Base-by-base conservation (phyloP, 768 basidiomycete species). In the Aureoboletus auriporus region DNA sequence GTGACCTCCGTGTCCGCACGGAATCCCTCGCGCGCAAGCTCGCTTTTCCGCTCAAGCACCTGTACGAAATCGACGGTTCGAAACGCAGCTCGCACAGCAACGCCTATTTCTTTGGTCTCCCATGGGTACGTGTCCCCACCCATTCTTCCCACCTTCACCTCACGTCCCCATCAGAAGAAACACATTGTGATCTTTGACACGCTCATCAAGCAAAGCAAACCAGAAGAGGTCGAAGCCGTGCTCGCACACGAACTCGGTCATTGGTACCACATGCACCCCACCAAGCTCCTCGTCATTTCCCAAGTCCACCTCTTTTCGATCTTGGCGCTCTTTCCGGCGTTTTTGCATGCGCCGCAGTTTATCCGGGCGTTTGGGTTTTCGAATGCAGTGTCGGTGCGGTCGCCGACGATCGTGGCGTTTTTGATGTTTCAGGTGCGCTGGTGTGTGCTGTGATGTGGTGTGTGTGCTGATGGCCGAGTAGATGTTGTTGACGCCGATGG, bases 131-230 rank as follows among this genome's bases (percentile, higher is more conserved):
- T 70, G 20, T 23, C 37, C 29, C 11, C 45, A 37, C 46, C 17
- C 34, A 8, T n/a, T n/a, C 27, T 2, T 39, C n/a, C n/a, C 28
- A 16, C 13, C 6, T 36, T 29, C 31, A 14, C 13, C 28, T 44
- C 2, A 45, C 35, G 12, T 20, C 14, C 26, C 16, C 31, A 3
- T 20, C 54, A 89, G 87, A 88, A 84, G 71, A 93, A 93, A 58
- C 91, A 93, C 69, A 91, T 95, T 55, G 93, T 98, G 66, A 88
- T 99, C 62, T 99, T 93, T 60, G 96, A 99, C 59, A 98, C 95
- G 0, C 79, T 99, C 55, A 93, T 98, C 68, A 85, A 94, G 62
- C 83, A 97, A 60, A 87, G 82, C 66, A 82, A 84, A 58, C 80
- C 93, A 0, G 89, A 91, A 23, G 92, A 97, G 66, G 92, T 99